Percentiles rank a stretch among this genome's conserved stretches.
Evolutionary conservation across 257 asterid species (phyloP).

Genomic region (Gynochthodes officinalis): DNA sequence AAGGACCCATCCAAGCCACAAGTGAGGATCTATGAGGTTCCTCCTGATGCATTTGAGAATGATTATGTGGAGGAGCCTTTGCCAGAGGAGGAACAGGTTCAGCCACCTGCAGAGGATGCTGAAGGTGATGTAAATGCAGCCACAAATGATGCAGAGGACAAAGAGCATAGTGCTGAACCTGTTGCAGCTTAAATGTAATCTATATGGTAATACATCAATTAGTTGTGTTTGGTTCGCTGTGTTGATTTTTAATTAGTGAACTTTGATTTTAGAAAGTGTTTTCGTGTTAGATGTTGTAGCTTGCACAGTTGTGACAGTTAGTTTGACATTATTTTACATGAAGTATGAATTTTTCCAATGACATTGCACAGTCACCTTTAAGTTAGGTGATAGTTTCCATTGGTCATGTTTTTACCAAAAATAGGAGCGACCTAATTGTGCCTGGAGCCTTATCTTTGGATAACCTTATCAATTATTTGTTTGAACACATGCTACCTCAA

Average conservation of each 20-base stretch:
- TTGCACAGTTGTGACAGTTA: background rate
- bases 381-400: background rate
- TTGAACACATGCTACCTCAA: background rate
- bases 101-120: constrained; percentile 80
- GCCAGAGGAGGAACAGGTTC: constrained; percentile 96
- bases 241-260: background rate
- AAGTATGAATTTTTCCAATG: background rate
- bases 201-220: background rate
- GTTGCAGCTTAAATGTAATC: constrained; percentile 45
- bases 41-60: constrained; percentile 95
- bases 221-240: background rate
- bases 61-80: constrained; percentile 97
- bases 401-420: background rate
- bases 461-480: background rate
- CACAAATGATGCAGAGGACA: constrained; percentile 41
- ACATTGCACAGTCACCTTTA: background rate
- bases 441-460: background rate
- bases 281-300: too few relatives aligned
- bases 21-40: constrained; percentile 93
- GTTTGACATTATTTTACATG: background rate
- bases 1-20: constrained; percentile 97
- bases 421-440: background rate
- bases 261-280: background rate
- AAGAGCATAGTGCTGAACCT: constrained; percentile 45
- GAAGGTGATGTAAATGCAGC: constrained; percentile 48